A percentile compares a stretch with the other conserved stretches of the same genome.
Evolutionary conservation across 345 rosid species (phyloP).

Genomic region (Gossypium herbaceum): DNA sequence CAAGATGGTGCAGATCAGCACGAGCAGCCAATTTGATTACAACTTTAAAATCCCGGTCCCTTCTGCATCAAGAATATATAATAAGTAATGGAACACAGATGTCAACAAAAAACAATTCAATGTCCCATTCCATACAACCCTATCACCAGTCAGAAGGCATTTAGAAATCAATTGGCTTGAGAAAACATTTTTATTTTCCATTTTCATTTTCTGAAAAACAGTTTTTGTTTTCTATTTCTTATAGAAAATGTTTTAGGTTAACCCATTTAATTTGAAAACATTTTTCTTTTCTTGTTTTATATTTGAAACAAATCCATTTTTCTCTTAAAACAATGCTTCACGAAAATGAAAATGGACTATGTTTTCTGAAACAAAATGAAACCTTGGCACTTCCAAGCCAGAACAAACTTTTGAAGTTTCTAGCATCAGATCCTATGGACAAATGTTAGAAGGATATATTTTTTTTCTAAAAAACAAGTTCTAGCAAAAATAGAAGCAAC

Average conservation of each 20-base stretch:
- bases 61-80: slow-evolving; percentile 38
- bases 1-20: slow-evolving; percentile 84
- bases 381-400: not conserved
- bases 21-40: slow-evolving; percentile 83
- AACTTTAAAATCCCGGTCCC: slow-evolving; percentile 68
- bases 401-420: not conserved
- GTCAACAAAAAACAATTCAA: not conserved
- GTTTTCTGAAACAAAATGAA: not conserved
- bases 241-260: not conserved
- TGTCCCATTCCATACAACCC: not conserved
- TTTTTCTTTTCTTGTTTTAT: not conserved
- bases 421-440: not conserved
- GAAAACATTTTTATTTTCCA: too few species aligned
- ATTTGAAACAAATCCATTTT: not conserved
- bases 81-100: not conserved
- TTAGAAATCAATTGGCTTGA: not conserved
- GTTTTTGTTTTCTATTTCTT: not conserved
- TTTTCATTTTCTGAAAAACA: too few species aligned
- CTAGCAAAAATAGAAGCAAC: too few species aligned
- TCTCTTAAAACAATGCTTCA: not conserved
- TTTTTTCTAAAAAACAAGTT: not conserved
- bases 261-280: not conserved
- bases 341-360: not conserved
- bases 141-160: not conserved
- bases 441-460: not conserved